Evolutionary conservation across 345 rosid genomes (phyloP), one percentile per base, ranked within the genome.

Genomic region (Ricinus communis): DNA sequence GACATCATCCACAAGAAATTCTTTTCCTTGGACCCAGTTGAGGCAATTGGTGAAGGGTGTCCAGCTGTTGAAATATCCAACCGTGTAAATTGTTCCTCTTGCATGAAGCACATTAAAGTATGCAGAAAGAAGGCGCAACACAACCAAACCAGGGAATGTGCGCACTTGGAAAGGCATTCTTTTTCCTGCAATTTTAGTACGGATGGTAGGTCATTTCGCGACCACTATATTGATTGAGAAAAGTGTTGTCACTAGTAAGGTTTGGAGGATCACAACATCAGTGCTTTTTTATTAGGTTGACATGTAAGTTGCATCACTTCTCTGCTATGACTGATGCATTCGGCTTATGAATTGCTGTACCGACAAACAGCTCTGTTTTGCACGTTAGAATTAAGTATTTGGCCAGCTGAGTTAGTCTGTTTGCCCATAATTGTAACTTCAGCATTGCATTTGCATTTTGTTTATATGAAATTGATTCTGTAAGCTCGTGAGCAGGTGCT

Each of bases 1-100:
- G 79, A 64, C 59, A 51, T 81, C 84, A 9, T 79, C 77, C 10
- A 80, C 76, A 46, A 73, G 85, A 66, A 85, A 83, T n/a, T 71
- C 67, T 77, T 75, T 83, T 33, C 83, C 80, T 36, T 50, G 71
- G 41, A 79, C 66, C 84, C 87, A 80, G 87, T 76, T 74, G 66
- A 72, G 53, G 76, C 55, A 79, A 8, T 76, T 64, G 19, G 62
- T 66, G 36, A 73, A 4, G 30, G 71, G 68, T 24, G 71, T 74
- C 87, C 87, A 79, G 51, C 82, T 84, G 71, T 66, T 11, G 69
- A 66, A 64, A 66, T 74, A 84, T 19, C 82, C 84, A 14, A 80
- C 83, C 64, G 62, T 49, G 53, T 80, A 68, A 66, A 62, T 64
- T 38, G 70, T 57, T 70, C n/a, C n/a, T n/a, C 58, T 38, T 27